Conservation (phyloP, 768 basidiomycete species). For the Pisolithus tinctorius region DNA sequence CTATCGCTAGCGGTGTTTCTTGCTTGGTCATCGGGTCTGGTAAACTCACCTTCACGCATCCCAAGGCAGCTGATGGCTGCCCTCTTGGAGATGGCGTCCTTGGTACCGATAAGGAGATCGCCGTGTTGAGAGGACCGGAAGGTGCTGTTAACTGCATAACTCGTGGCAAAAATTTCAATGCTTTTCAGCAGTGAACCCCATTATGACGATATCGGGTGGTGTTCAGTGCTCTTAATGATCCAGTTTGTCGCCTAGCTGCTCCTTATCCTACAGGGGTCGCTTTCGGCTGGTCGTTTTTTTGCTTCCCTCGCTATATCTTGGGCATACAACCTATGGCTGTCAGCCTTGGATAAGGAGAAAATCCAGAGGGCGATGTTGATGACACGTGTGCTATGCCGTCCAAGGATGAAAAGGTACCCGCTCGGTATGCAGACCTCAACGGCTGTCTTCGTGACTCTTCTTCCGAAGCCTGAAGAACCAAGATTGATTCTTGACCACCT, state of each 20-base stretch:
- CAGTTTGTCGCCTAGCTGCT: conserved; percentile 28
- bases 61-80: conserved; percentile 11
- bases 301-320: conserved; percentile 22
- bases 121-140: conserved; percentile 22
- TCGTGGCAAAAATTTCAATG: conserved; percentile 19
- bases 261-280: conserved; percentile 24
- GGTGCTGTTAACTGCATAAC: conserved; percentile 20
- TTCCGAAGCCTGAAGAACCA: conserved; percentile 6
- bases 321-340: conserved; percentile 25
- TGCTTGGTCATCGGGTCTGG: conserved; percentile 21
- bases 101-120: conserved; percentile 8
- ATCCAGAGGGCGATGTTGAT: conserved; percentile 18
- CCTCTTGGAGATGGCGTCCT: conserved; percentile 23
- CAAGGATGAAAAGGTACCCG: conserved; percentile 7
- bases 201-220: conserved; percentile 10
- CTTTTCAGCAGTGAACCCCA: conserved; percentile 6
- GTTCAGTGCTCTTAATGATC: conserved; percentile 19
- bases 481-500: background rate
- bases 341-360: conserved; percentile 25
- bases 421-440: conserved; percentile 15
- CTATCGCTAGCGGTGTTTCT: conserved; percentile 22
- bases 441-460: conserved; percentile 14
- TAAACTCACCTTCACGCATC: conserved; percentile 12
- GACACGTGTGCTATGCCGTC: conserved; percentile 5
- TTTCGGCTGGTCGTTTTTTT: conserved; percentile 29